Percentiles rank a stretch among this genome's conserved stretches.
Evolutionary conservation across 2,329 filamentous ascomycete species (phyloP).

Genomic region (Trichoderma polysporum): DNA sequence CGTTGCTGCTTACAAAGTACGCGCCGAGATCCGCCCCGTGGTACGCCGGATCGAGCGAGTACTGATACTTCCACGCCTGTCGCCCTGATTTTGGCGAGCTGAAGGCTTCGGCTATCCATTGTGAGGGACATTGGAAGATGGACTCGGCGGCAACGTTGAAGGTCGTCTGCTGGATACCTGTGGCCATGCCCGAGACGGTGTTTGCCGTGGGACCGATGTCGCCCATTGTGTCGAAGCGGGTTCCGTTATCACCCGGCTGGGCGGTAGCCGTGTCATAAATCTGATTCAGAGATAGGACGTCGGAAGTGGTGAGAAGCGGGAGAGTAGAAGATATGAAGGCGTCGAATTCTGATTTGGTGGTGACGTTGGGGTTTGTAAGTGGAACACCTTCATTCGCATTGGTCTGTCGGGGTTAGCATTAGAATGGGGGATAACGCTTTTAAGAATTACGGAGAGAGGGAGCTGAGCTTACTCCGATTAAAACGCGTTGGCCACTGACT

Average conservation of each 20-base stretch:
- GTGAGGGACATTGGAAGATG: conserved; percentile 55
- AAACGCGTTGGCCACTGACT: conserved; percentile 36
- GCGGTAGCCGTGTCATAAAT: conserved; percentile 30
- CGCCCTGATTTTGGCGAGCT: conserved; percentile 27
- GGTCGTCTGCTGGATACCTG: conserved; percentile 55
- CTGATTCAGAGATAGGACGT: conserved; percentile 34
- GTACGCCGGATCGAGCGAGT: conserved; percentile 41
- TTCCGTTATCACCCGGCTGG: conserved; percentile 27
- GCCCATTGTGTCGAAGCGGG: conserved; percentile 40
- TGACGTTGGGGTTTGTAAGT: conserved; percentile 40
- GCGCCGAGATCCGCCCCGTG: conserved; percentile 42
- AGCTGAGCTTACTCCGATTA: conserved; percentile 30
- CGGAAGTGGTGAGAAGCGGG: conserved; percentile 33
- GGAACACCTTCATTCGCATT: conserved; percentile 40
- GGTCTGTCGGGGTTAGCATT: conserved; percentile 26
- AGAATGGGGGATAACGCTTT: neutral
- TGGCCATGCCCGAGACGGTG: conserved; percentile 47
- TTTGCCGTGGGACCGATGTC: conserved; percentile 45
- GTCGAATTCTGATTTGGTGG: conserved; percentile 32
- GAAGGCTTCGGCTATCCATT: conserved; percentile 55
- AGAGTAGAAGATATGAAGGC: conserved; percentile 36
- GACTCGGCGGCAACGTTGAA: conserved; percentile 55
- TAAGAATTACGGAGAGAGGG: neutral
- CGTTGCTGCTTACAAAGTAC: conserved; percentile 36
- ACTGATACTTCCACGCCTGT: conserved; percentile 50